Conservation (phyloP, 345 rosid species). For the Angophora floribunda region DNA sequence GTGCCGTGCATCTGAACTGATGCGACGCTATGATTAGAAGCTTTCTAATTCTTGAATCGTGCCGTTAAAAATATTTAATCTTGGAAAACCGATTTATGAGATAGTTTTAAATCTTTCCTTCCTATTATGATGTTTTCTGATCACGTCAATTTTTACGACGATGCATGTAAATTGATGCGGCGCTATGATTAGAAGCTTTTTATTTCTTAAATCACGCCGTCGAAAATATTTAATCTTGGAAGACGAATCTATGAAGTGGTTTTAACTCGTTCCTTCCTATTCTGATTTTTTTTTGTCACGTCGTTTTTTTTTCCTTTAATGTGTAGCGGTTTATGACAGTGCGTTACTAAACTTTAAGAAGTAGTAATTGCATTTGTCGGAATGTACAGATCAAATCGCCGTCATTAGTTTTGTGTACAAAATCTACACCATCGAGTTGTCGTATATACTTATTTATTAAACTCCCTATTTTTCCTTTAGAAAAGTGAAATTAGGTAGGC, state of each 20-base stretch:
- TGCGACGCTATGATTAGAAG: background rate
- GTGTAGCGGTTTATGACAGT: background rate
- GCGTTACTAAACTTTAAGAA: accelerated
- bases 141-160: too few relatives aligned
- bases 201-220: too few relatives aligned
- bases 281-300: accelerated
- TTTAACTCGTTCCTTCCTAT: background rate
- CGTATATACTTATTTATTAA: background rate
- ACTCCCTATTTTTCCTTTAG: background rate
- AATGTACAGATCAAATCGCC: accelerated
- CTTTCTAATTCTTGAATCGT: background rate
- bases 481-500: background rate
- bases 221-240: background rate
- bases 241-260: background rate
- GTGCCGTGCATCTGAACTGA: accelerated
- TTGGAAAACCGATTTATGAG: background rate
- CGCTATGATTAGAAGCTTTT: too few relatives aligned
- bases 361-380: accelerated
- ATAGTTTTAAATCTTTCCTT: too few relatives aligned
- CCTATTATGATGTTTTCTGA: too few relatives aligned
- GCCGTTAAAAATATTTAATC: accelerated
- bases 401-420: background rate
- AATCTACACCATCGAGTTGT: background rate
- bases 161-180: too few relatives aligned
- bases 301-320: background rate